phyloP scores from a whole-genome alignment of 2,329 filamentous ascomycete species.

The Clarireedia monteithiana region DNA sequence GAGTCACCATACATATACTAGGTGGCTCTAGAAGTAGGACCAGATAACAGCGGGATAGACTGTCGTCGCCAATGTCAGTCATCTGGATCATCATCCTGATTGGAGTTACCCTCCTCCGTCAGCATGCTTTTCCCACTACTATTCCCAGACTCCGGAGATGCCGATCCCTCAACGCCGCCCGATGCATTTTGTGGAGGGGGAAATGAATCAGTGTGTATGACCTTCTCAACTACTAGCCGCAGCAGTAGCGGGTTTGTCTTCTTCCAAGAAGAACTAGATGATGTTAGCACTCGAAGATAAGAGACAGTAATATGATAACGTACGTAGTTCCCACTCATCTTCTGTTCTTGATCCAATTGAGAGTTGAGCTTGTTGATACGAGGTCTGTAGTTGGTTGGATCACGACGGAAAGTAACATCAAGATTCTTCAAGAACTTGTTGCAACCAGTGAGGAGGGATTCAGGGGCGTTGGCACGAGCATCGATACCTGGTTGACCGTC shows the following conservation, averaged over 20 bases:
- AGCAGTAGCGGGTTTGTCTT: slow-evolving; percentile 41
- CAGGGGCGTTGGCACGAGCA: slow-evolving; percentile 79
- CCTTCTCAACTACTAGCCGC: slow-evolving; percentile 47
- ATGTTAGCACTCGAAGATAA: slow-evolving; percentile 14
- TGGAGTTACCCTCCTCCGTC: slow-evolving; percentile 48
- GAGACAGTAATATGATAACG: slow-evolving; percentile 32
- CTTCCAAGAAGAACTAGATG: slow-evolving; percentile 88
- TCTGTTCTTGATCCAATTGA: slow-evolving; percentile 97
- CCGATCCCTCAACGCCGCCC: slow-evolving; percentile 26
- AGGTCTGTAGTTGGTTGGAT: slow-evolving; percentile 90
- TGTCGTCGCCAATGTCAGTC: slow-evolving; percentile 51
- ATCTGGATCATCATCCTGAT: slow-evolving; percentile 60
- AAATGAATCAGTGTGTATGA: slow-evolving; percentile 40
- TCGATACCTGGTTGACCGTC: slow-evolving; percentile 88
- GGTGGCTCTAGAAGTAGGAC: slow-evolving; percentile 15
- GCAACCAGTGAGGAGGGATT: slow-evolving; percentile 86
- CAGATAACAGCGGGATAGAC: slow-evolving; percentile 57
- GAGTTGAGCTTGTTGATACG: slow-evolving; percentile 97
- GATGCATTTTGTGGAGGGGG: slow-evolving; percentile 25
- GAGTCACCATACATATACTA: slow-evolving; percentile 6
- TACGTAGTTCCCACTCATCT: slow-evolving; percentile 84
- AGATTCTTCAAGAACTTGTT: slow-evolving; percentile 95
- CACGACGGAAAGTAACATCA: slow-evolving; percentile 96
- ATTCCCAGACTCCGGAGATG: slow-evolving; percentile 24
- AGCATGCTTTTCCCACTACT: slow-evolving; percentile 29